A percentile compares a stretch with the other conserved stretches of the same genome.
Evolutionary conservation across 1,139 yeast species (phyloP).

Genomic region (Taphrina deformans): DNA sequence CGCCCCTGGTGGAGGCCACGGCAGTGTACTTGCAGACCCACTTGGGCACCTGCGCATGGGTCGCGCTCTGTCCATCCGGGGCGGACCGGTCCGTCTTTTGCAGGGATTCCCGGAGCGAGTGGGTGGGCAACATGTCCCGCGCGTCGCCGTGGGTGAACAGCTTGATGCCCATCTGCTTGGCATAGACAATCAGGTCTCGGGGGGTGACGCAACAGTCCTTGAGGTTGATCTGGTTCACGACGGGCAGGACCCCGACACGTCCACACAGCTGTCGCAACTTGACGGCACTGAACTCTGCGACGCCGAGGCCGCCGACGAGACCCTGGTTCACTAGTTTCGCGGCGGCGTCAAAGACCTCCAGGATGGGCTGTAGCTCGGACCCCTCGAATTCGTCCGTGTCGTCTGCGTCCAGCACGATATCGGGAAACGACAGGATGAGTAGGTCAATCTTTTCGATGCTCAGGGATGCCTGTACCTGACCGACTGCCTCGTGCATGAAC

Average conservation of each 20-base stretch:
- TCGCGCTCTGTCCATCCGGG: background rate
- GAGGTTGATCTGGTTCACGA: conserved; percentile 37
- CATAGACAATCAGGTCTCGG: conserved; percentile 38
- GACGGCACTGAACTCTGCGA: conserved; percentile 28
- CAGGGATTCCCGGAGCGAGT: background rate
- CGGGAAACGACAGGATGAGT: conserved; percentile 30
- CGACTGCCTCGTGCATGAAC: conserved; percentile 3
- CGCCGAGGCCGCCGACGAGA: conserved; percentile 21
- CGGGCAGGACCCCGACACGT: background rate
- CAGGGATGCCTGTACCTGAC: background rate
- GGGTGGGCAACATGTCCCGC: conserved; percentile 35
- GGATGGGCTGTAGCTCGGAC: background rate
- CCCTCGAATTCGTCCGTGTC: conserved; percentile 17
- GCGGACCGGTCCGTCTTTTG: no score
- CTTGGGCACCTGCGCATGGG: background rate
- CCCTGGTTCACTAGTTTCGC: conserved; percentile 2
- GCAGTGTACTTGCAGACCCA: conserved; percentile 32
- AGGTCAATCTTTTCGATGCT: background rate
- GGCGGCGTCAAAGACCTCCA: conserved; percentile 10
- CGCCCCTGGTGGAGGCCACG: conserved; percentile 27
- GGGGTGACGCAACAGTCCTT: conserved; percentile 41
- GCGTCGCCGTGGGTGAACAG: conserved; percentile 39
- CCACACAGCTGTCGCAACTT: conserved; percentile 13
- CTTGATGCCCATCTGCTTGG: conserved; percentile 38
- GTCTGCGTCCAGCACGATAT: conserved; percentile 35